phyloP scores from a whole-genome alignment of 169 alveolate genomes.

The Perkinsus chesapeaki region DNA sequence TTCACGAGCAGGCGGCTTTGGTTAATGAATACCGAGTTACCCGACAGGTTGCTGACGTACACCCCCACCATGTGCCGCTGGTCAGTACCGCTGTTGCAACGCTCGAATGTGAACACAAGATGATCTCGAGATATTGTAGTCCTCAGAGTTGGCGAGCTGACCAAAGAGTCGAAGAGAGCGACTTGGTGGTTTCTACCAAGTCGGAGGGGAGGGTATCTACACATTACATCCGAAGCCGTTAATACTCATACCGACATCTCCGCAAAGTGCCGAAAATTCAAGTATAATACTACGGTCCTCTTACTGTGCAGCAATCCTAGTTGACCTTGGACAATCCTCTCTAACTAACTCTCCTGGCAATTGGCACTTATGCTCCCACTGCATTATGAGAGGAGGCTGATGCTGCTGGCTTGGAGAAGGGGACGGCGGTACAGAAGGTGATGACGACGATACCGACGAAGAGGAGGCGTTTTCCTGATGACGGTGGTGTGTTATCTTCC shows the following conservation, averaged over 20 bases:
- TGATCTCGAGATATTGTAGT: neutral
- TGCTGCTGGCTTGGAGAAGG: neutral
- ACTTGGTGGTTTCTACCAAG: neutral
- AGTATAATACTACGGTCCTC: neutral
- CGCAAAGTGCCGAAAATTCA: too few relatives aligned
- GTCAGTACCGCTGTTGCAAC: neutral
- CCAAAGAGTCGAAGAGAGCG: neutral
- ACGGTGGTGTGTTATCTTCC: neutral
- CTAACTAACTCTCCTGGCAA: neutral
- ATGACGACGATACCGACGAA: neutral
- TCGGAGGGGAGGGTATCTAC: neutral
- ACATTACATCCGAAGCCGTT: too few relatives aligned
- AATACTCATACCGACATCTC: too few relatives aligned
- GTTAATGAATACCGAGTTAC: neutral
- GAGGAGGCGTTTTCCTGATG: neutral
- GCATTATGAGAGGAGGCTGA: neutral
- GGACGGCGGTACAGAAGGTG: neutral
- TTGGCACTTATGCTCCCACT: neutral
- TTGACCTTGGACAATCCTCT: neutral
- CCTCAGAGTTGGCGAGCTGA: neutral
- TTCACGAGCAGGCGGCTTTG: neutral
- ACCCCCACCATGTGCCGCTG: too few relatives aligned
- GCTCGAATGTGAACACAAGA: neutral
- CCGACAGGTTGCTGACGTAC: neutral
- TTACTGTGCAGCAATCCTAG: neutral